These are phyloP conservation scores for Hypoxylon fuscum DNA, from an alignment of 495 filamentous ascomycete genomes.

Conservation along the genomic window DNA sequence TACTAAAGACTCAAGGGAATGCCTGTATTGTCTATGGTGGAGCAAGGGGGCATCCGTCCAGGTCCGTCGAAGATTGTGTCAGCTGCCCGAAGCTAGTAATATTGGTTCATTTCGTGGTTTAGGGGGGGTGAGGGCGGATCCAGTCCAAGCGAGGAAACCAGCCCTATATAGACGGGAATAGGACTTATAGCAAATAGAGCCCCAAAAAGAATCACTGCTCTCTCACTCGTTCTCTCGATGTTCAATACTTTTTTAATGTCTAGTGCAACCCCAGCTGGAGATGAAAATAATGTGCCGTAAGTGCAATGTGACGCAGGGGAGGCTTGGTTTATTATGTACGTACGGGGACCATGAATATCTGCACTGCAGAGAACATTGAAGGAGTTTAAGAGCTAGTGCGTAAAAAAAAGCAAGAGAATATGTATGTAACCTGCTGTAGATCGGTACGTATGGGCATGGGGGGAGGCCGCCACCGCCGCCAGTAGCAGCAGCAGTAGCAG, in stretches of 20 bases:
- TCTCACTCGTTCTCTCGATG: background rate
- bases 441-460: conserved; percentile 25
- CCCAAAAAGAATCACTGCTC: conserved; percentile 21
- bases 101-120: conserved; percentile 42
- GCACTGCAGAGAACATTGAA: conserved; percentile 33
- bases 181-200: conserved; percentile 3
- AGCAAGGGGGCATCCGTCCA: conserved; percentile 38
- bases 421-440: conserved; percentile 36
- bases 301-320: conserved; percentile 45
- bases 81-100: conserved; percentile 43
- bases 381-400: conserved; percentile 26
- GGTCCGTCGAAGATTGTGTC: conserved; percentile 40
- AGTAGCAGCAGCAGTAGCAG: background rate
- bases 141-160: conserved; percentile 42
- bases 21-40: conserved; percentile 39
- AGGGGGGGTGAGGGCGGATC: conserved; percentile 38
- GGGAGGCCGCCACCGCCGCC: conserved; percentile 36
- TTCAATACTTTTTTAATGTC: conserved; percentile 23
- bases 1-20: conserved; percentile 40
- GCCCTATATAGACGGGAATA: conserved; percentile 43
- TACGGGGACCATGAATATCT: conserved; percentile 18
- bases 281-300: conserved; percentile 30
- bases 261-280: conserved; percentile 35
- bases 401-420: conserved; percentile 29
- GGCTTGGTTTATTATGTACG: conserved; percentile 38